A percentile compares a stretch with the other conserved stretches of the same genome.
These are phyloP conservation scores for Stentor coeruleus DNA, from an alignment of 73 alveolate species.

Conservation along the genomic window DNA sequence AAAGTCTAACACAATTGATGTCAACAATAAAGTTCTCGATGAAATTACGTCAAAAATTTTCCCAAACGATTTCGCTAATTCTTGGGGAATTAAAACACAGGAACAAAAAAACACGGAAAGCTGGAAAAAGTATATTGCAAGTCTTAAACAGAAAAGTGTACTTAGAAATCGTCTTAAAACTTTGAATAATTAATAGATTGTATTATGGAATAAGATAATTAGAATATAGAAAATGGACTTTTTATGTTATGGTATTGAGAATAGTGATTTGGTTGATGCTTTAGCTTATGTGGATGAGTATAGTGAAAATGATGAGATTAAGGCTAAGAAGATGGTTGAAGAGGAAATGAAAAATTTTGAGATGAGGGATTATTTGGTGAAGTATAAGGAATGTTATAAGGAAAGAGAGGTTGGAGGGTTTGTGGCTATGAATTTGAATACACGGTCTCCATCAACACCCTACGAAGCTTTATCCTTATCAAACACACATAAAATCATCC, in stretches of 20 bases:
- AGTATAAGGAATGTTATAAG: too few relatives aligned
- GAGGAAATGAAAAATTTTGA: background rate
- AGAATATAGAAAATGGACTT: too few relatives aligned
- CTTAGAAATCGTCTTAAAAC: slow-evolving; percentile 1
- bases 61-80: background rate
- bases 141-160: background rate
- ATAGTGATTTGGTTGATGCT: background rate
- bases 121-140: slow-evolving; percentile 8
- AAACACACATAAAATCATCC: background rate
- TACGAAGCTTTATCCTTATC: background rate
- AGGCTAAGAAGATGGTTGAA: background rate
- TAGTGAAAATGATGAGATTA: background rate
- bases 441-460: background rate
- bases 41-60: background rate
- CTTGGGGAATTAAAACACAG: slow-evolving; percentile 15
- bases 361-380: background rate
- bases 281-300: background rate
- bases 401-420: background rate
- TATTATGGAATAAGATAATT: too few relatives aligned
- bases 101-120: slow-evolving; percentile 16
- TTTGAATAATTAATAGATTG: too few relatives aligned
- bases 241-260: too few relatives aligned
- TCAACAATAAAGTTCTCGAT: background rate
- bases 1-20: background rate
- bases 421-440: too few relatives aligned